Percentiles rank a stretch among this genome's conserved stretches.
Evolutionary conservation across 1,139 yeast species (phyloP).

Genomic region (Taiozyma sp.): DNA sequence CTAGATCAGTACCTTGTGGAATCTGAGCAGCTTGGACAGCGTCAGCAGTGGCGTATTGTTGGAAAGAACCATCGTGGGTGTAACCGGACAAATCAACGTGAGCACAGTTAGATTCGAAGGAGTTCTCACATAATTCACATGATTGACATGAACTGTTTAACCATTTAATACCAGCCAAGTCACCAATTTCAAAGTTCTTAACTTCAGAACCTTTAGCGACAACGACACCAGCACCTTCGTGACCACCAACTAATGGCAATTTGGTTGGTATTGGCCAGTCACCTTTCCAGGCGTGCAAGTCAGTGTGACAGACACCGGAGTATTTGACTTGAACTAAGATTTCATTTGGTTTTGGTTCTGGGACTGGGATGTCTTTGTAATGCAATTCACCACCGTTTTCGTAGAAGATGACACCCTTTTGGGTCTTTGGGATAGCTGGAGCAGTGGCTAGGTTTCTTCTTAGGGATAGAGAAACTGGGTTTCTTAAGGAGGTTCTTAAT

Average conservation of each 20-base stretch:
- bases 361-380: conserved; percentile 57
- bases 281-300: conserved; percentile 68
- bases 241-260: conserved; percentile 66
- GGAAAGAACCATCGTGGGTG: conserved; percentile 68
- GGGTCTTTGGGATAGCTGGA: conserved; percentile 35
- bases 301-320: conserved; percentile 71
- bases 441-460: conserved; percentile 12
- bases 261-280: conserved; percentile 62
- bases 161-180: conserved; percentile 63
- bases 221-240: conserved; percentile 67
- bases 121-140: conserved; percentile 55
- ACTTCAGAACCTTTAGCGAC: conserved; percentile 57
- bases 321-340: conserved; percentile 56
- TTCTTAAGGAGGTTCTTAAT: conserved; percentile 8
- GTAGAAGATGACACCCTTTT: conserved; percentile 49
- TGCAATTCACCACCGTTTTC: conserved; percentile 44
- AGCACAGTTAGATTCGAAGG: conserved; percentile 55
- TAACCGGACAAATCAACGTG: conserved; percentile 61
- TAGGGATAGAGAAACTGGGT: conserved; percentile 5
- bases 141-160: conserved; percentile 58
- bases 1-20: conserved; percentile 53
- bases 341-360: conserved; percentile 57
- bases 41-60: conserved; percentile 64
- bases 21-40: conserved; percentile 62
- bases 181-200: conserved; percentile 57